These are phyloP conservation scores for Claviceps capensis DNA, from an alignment of 2,329 filamentous ascomycete species.

Conservation along the genomic window DNA sequence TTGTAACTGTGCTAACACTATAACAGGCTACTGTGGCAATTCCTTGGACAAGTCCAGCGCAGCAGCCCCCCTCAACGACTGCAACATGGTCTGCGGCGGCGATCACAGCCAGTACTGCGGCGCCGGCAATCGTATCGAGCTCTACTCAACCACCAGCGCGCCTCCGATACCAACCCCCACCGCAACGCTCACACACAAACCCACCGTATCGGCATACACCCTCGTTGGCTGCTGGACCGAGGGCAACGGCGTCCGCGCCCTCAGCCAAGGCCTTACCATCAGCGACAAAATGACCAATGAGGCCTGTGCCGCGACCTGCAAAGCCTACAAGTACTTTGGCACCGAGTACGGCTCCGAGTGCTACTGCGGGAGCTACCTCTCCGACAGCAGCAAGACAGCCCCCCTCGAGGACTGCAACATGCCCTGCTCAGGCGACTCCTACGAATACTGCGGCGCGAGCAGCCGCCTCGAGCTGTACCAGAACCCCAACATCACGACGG, in stretches of 20 bases:
- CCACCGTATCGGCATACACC: slow-evolving; percentile 15
- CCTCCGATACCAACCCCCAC: slow-evolving; percentile 17
- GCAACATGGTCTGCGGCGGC: slow-evolving; percentile 28
- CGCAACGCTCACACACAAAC: slow-evolving; percentile 11
- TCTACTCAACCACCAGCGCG: slow-evolving; percentile 27
- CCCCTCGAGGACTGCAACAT: slow-evolving; percentile 21
- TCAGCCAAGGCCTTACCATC: slow-evolving; percentile 15
- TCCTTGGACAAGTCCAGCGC: slow-evolving; percentile 17
- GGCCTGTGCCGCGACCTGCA: slow-evolving; percentile 20
- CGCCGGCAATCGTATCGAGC: slow-evolving; percentile 27
- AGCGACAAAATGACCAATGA: slow-evolving; percentile 20
- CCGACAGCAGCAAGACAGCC: slow-evolving; percentile 13
- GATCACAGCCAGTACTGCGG: slow-evolving; percentile 28
- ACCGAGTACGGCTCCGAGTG: slow-evolving; percentile 26
- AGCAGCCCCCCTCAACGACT: slow-evolving; percentile 17
- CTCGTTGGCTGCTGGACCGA: slow-evolving; percentile 29
- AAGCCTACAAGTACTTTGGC: slow-evolving; percentile 26
- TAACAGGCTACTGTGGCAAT: slow-evolving; percentile 34
- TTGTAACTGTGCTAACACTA: background rate
- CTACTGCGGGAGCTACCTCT: slow-evolving; percentile 23
- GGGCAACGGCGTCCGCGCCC: slow-evolving; percentile 20
- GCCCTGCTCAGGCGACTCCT: slow-evolving; percentile 19
- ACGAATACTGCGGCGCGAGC: slow-evolving; percentile 19
- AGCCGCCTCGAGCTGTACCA: slow-evolving; percentile 22
- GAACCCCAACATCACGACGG: slow-evolving; percentile 13